Evolutionary conservation across 2,329 filamentous ascomycete genomes (phyloP).

Genomic region (Clarireedia monteithiana): DNA sequence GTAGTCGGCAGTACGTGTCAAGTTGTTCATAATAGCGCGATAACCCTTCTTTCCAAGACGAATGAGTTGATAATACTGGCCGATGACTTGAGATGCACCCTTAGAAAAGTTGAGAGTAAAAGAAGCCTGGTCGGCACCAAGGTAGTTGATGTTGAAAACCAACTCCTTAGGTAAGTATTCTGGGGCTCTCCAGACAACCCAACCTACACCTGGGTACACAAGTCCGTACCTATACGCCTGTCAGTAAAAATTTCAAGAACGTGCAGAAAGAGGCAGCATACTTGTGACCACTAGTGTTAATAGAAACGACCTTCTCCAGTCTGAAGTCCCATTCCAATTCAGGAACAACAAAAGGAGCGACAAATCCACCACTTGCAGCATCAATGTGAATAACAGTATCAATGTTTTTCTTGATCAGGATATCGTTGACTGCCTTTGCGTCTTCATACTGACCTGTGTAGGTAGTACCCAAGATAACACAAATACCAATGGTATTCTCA

Average conservation of each 20-base stretch:
- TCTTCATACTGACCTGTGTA: conserved; percentile 97
- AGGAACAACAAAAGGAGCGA: conserved; percentile 83
- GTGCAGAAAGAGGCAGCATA: conserved; percentile 35
- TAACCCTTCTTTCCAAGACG: conserved; percentile 90
- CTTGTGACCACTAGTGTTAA: conserved; percentile 94
- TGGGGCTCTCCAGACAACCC: conserved; percentile 81
- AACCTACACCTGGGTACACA: conserved; percentile 87
- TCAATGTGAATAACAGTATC: conserved; percentile 90
- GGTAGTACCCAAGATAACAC: conserved; percentile 82
- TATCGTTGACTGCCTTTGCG: conserved; percentile 83
- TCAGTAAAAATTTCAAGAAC: conserved; percentile 1
- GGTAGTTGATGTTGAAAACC: conserved; percentile 99
- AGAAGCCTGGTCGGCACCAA: conserved; percentile 88
- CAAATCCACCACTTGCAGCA: conserved; percentile 85
- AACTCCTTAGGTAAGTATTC: conserved; percentile 79
- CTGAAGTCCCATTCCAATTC: conserved; percentile 88
- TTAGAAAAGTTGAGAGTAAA: conserved; percentile 98
- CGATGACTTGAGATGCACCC: conserved; percentile 88
- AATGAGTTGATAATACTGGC: conserved; percentile 96
- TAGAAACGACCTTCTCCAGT: conserved; percentile 79
- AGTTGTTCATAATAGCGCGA: conserved; percentile 86
- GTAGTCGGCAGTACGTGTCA: conserved; percentile 85
- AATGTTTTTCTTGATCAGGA: conserved; percentile 65
- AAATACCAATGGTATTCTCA: conserved; percentile 82
- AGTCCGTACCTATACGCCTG: conserved; percentile 43